Evolutionary conservation across 129 eudicot species (phyloP), one percentile per base, ranked within the genome.

Genomic region (Chrysanthemum lavandulifolium): DNA sequence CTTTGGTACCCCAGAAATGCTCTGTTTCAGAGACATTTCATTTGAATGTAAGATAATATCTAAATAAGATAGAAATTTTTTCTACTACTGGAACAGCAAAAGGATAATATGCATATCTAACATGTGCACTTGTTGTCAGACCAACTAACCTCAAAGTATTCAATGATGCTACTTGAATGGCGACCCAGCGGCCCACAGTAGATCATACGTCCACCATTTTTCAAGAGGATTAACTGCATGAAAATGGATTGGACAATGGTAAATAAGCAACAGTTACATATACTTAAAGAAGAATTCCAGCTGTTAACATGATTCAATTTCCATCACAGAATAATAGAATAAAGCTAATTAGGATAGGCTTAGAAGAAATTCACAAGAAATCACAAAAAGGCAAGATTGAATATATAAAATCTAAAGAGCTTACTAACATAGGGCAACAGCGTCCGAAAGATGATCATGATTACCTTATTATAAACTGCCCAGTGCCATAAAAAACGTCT

Each of bases 1-100:
- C 80, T 84, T 86, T 55, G 92, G 84, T 56, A 94, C 86, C 71
- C 97, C 97, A 14, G 84, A 52, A 62, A 92, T 85, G 57, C 76
- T 62, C 96, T 92, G 80, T 72, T 57, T 51, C 25, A 36, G n/a
- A 62, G 47, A 79, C 11, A 70, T 19, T 16, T 53, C n/a, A 68
- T 58, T 48, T 52, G 50, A 29, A n/a, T 6, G 27, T 51, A 67
- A 60, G 11, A 50, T 60, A n/a, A 14, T n/a, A 66, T 7, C 10
- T 18, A 45, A 48, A 48, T 48, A 14, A 67, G 16, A 72, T 47
- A 14, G 2, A 72, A 0, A 27, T 59, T 18, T 19, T 29, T 53
- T 52, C 11, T 18, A 29, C 5, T n/a, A 18, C 53, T 10, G 11
- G 62, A 48, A 67, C 51, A 12, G 47, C 45, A 40, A 40, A 40